Base-by-base conservation (phyloP, 2,329 filamentous ascomycete genomes). In the Curvularia sp. region DNA sequence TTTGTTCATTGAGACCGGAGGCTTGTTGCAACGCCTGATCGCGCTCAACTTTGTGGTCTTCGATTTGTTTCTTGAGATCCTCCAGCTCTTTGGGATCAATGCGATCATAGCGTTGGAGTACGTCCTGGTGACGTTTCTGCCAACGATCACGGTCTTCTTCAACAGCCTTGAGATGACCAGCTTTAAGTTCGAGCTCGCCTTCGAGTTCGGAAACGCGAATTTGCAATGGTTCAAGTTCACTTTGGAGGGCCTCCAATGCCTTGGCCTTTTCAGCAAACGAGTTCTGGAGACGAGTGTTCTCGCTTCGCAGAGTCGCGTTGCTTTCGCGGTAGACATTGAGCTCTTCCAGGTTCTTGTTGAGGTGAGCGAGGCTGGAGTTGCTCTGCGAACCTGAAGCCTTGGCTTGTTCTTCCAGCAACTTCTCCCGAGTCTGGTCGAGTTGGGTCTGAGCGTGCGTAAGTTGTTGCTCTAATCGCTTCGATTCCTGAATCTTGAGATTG, bases 241-340 rank as follows among this genome's bases (percentile, higher is more conserved):
- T 84, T 59, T 89, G 83, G 41, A 98, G 83, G 66, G 91, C 87
- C 57, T 93, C 86, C 7, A 97, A 84, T 70, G 88, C 90, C 64
- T 85, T 82, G 19, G 85, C 86, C 80, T 92, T 95, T 70, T 92
- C 89, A 0, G 86, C 81, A 23, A 97, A 83, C 64, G 92, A 88
- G 12, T 87, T 83, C 66, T 95, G 91, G 1, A 92, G 87, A 68
- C 93, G 89, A 54, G 90, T 87, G 59, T 91, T 88, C 74, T 99
- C 93, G 66, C 91, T 92, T 42, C 96, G 91, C 15, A 99, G 83
- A 1, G 94, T 95, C 55, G 91, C 91, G 68, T 91, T 97, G 80
- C 93, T 97, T 79, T 99, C 95, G 10, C 95, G 90, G 82, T 96
- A 96, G 15, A 97, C 83, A 70, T 99, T 99, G 59, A 99, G 86